These are phyloP conservation scores for Carex arenaria DNA, from an alignment of 202 grass and related monocot genomes.

Conservation along the genomic window DNA sequence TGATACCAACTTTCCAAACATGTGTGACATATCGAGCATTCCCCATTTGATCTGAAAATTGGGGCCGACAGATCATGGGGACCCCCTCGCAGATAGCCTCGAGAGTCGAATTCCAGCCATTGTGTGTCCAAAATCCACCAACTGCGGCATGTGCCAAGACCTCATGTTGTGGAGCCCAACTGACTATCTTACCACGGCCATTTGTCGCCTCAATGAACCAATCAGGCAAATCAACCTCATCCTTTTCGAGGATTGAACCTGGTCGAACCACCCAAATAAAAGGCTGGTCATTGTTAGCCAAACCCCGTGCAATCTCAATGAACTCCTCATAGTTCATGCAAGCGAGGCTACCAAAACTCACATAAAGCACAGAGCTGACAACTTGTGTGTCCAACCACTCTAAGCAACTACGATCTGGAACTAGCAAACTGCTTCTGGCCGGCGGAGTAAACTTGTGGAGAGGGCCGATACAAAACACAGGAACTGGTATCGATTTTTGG, in stretches of 20 bases:
- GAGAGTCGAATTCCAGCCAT: conserved; percentile 61
- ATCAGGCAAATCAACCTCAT: background rate
- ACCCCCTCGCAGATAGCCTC: conserved; percentile 52
- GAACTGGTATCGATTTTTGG: background rate
- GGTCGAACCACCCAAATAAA: conserved; percentile 40
- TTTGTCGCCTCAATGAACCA: conserved; percentile 6
- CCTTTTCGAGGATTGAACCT: background rate
- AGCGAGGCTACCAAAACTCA: conserved; percentile 30
- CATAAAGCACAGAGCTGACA: conserved; percentile 16
- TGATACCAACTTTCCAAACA: conserved; percentile 38
- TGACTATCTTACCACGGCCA: conserved; percentile 13
- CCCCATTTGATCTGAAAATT: conserved; percentile 49
- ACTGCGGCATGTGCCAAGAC: conserved; percentile 34
- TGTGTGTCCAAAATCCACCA: conserved; percentile 56
- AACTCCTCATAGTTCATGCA: background rate
- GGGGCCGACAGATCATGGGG: conserved; percentile 56
- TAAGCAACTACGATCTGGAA: conserved; percentile 18
- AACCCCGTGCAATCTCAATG: conserved; percentile 14
- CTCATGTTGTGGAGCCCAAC: conserved; percentile 54
- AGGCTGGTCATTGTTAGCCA: conserved; percentile 17
- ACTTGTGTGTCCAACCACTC: conserved; percentile 25
- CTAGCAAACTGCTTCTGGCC: background rate
- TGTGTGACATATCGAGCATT: conserved; percentile 41
- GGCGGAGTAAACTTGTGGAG: conserved; percentile 17
- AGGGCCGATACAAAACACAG: conserved; percentile 22